Evolutionary conservation across 2,329 filamentous ascomycete genomes (phyloP).

Genomic region (Aplosporella prunicola): DNA sequence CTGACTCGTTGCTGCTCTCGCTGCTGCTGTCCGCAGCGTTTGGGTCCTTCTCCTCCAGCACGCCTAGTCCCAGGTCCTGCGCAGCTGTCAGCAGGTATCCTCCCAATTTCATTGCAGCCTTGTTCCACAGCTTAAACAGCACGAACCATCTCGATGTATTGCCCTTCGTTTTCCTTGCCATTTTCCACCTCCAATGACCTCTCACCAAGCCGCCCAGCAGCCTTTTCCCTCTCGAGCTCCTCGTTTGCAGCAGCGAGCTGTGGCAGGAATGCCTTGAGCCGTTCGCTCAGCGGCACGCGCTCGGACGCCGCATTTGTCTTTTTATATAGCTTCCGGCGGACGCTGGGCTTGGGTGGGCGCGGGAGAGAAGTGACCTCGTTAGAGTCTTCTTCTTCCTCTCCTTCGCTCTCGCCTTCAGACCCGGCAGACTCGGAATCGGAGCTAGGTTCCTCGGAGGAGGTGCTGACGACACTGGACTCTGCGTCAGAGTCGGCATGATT

Average conservation of each 20-base stretch:
- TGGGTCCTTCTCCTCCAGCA: slow-evolving; percentile 32
- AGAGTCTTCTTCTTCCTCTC: slow-evolving; percentile 18
- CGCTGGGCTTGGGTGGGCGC: background rate
- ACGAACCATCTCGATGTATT: slow-evolving; percentile 33
- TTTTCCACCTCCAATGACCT: slow-evolving; percentile 30
- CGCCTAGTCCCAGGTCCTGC: slow-evolving; percentile 37
- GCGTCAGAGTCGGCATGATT: slow-evolving; percentile 1
- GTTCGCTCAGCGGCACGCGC: slow-evolving; percentile 10
- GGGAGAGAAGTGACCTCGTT: slow-evolving; percentile 5
- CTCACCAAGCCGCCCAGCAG: slow-evolving; percentile 28
- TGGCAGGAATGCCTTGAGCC: slow-evolving; percentile 34
- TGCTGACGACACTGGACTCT: slow-evolving; percentile 8
- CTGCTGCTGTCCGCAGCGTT: slow-evolving; percentile 18
- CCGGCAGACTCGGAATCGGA: slow-evolving; percentile 22
- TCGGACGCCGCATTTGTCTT: background rate
- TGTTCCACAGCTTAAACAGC: no score
- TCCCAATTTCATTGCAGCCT: slow-evolving; percentile 8
- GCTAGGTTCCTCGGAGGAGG: slow-evolving; percentile 30
- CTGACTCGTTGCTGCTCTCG: slow-evolving; percentile 16
- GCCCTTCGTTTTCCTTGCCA: slow-evolving; percentile 19
- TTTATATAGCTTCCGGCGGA: slow-evolving; percentile 8
- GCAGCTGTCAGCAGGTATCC: background rate
- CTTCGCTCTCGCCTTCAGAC: no score
- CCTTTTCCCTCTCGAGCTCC: slow-evolving; percentile 31
- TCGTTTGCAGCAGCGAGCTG: slow-evolving; percentile 35